Evolutionary conservation across 2,329 filamentous ascomycete species (phyloP).

Genomic region (Arachnopeziza araneosa): DNA sequence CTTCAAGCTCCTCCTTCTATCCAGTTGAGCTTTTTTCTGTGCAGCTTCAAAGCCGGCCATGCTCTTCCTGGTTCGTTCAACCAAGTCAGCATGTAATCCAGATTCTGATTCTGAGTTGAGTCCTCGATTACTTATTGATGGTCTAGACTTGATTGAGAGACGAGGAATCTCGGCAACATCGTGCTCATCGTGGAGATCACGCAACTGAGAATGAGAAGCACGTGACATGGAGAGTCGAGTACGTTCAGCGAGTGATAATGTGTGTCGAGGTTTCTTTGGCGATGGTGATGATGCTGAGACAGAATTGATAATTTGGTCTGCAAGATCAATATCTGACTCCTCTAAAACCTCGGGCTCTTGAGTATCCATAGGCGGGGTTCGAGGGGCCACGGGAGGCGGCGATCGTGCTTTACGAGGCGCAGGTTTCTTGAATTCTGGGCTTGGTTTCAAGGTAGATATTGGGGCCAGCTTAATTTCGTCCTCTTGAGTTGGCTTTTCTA

Average conservation of each 20-base stretch:
- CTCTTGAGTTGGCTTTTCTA: background rate
- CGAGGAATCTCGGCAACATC: constrained; percentile 25
- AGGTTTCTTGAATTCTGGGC: background rate
- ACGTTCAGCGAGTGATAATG: constrained; percentile 66
- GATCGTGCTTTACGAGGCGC: background rate
- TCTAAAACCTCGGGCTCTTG: background rate
- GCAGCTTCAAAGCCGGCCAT: constrained; percentile 59
- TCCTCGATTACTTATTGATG: constrained; percentile 7
- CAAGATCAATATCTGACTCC: constrained; percentile 35
- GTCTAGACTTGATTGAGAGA: constrained; percentile 19
- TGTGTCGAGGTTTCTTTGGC: constrained; percentile 50
- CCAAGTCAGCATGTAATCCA: constrained; percentile 33
- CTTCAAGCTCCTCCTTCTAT: constrained; percentile 43
- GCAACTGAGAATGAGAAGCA: constrained; percentile 37
- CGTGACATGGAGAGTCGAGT: constrained; percentile 76
- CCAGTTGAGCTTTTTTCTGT: constrained; percentile 54
- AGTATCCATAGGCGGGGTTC: background rate
- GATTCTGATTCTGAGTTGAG: constrained; percentile 12
- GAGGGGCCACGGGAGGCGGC: background rate
- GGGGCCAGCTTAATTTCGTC: background rate
- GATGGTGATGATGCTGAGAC: constrained; percentile 53
- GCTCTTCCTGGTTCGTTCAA: constrained; percentile 52
- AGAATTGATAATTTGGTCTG: constrained; percentile 51
- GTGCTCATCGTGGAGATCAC: constrained; percentile 27
- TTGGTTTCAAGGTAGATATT: background rate